These are phyloP conservation scores for Fusarium newnesense DNA, from an alignment of 2,329 filamentous ascomycete species.

Conservation along the genomic window DNA sequence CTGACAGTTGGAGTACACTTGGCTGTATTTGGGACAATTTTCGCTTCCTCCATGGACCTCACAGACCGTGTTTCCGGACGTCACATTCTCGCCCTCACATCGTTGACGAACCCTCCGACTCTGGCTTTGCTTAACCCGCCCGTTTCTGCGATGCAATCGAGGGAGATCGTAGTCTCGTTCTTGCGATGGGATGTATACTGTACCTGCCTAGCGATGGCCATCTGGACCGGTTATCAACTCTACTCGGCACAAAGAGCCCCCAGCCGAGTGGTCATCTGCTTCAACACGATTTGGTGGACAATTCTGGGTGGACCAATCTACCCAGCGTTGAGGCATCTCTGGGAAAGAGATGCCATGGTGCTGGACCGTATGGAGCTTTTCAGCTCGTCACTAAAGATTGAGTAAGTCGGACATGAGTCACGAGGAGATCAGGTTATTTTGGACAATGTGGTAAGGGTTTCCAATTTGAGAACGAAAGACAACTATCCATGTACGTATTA, in stretches of 20 bases:
- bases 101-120: slow-evolving; percentile 21
- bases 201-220: slow-evolving; percentile 24
- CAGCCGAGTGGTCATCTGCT: neutral
- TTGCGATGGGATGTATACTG: slow-evolving; percentile 39
- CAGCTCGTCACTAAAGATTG: neutral
- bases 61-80: slow-evolving; percentile 6
- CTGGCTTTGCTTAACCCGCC: slow-evolving; percentile 22
- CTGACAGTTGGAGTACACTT: slow-evolving; percentile 12
- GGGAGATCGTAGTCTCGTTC: slow-evolving; percentile 34
- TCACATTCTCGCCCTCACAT: slow-evolving; percentile 28
- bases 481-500: neutral
- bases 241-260: neutral
- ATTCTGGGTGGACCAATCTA: slow-evolving; percentile 31
- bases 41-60: neutral
- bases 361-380: neutral
- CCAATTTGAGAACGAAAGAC: neutral
- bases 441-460: neutral
- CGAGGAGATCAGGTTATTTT: neutral
- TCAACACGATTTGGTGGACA: neutral
- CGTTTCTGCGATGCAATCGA: neutral
- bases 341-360: slow-evolving; percentile 22
- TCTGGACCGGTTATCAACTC: slow-evolving; percentile 33
- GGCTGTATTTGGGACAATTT: slow-evolving; percentile 12
- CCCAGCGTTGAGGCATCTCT: slow-evolving; percentile 30
- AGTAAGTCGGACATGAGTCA: neutral